Evolutionary conservation across 345 rosid genomes (phyloP).

Genomic region (Brassica rapa): DNA sequence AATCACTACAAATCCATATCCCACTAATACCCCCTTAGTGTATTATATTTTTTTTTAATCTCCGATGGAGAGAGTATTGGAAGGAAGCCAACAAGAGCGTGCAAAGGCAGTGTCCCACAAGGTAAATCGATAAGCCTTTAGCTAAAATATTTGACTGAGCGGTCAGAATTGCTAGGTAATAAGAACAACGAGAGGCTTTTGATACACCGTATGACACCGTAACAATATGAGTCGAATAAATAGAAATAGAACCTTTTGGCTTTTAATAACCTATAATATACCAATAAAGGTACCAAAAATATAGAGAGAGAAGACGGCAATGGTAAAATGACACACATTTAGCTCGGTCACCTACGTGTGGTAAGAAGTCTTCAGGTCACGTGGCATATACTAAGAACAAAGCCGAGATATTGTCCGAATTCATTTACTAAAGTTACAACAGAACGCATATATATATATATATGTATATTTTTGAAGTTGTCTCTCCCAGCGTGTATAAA

Average conservation of each 20-base stretch:
- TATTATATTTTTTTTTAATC: no score
- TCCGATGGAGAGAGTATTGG: not conserved
- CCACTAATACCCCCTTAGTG: no score
- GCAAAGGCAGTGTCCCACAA: no score
- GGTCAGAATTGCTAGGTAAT: not conserved
- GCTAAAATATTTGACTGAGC: constrained; percentile 1
- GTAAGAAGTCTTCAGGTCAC: constrained; percentile 21
- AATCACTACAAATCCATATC: no score
- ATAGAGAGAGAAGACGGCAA: not conserved
- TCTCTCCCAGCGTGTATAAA: constrained; percentile 22
- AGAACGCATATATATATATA: constrained; percentile 4
- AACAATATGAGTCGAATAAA: not conserved
- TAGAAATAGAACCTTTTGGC: not conserved
- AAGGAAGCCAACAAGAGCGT: not conserved
- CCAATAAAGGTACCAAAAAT: not conserved
- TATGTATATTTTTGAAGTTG: not conserved
- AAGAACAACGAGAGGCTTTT: not conserved
- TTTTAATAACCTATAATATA: not conserved
- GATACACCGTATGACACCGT: not conserved
- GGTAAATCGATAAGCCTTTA: not conserved
- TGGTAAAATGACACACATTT: constrained; percentile 28
- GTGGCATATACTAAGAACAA: constrained; percentile 14
- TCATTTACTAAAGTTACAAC: constrained; percentile 19
- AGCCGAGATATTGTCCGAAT: constrained; percentile 4
- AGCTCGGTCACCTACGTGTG: constrained; percentile 29